phyloP scores from a whole-genome alignment of 495 filamentous ascomycete genomes.

The Rostrohypoxylon terebratum region DNA sequence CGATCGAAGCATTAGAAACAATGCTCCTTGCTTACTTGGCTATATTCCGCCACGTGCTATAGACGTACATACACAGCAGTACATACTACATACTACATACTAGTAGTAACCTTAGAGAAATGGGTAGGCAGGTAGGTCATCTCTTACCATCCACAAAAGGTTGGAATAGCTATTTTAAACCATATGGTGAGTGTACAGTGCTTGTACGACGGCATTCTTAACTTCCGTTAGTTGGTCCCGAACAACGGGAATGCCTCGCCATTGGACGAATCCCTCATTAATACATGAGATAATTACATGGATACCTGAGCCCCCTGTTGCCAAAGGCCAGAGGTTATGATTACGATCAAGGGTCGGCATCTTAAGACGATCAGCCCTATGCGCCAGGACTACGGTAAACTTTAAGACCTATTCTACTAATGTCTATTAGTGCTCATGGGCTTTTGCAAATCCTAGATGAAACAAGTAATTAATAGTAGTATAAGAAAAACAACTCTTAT shows the following conservation, averaged over 20 bases:
- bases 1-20: slow-evolving; percentile 9
- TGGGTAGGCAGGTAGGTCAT: background rate
- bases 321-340: slow-evolving; percentile 26
- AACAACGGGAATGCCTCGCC: slow-evolving; percentile 33
- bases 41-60: slow-evolving; percentile 16
- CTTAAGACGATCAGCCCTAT: slow-evolving; percentile 41
- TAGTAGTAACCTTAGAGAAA: no score
- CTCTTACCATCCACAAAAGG: slow-evolving; percentile 6
- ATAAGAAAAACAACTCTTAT: slow-evolving; percentile 13
- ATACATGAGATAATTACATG: slow-evolving; percentile 44
- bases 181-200: slow-evolving; percentile 6
- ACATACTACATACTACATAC: no score
- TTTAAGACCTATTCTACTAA: slow-evolving; percentile 21
- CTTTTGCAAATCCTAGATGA: slow-evolving; percentile 3
- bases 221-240: slow-evolving; percentile 30
- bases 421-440: slow-evolving; percentile 16
- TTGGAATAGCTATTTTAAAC: slow-evolving; percentile 23
- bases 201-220: slow-evolving; percentile 19
- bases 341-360: slow-evolving; percentile 30
- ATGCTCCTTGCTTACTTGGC: slow-evolving; percentile 1
- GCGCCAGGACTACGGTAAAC: slow-evolving; percentile 32
- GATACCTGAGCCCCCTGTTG: slow-evolving; percentile 26
- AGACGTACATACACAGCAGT: no score
- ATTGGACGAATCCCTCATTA: slow-evolving; percentile 35
- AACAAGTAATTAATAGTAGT: slow-evolving; percentile 6